Evolutionary conservation across 495 filamentous ascomycete genomes (phyloP), one percentile per base, ranked within the genome.

Genomic region (Cryomyces antarcticus): DNA sequence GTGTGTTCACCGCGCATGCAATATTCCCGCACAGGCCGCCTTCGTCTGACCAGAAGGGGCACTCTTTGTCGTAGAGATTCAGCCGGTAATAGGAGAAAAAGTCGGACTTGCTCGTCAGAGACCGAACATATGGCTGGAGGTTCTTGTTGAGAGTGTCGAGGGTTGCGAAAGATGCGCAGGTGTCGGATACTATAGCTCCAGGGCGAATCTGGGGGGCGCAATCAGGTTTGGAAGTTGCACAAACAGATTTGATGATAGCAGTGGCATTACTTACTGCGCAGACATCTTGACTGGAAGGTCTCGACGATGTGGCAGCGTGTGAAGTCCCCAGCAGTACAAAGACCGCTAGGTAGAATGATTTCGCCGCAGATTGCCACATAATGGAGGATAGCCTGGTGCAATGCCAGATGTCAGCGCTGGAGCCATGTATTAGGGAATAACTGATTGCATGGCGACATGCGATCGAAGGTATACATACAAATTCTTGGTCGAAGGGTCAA

Each of bases 61-160:
- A 97, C 63, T 71, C 75, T 61, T 87, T 89, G 54, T 92, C 79
- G 57, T 82, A 97, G n/a, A 97, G 73, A 59, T 95, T 95, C 17
- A 97, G 64, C 28, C 89, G 81, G 61, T 96, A 97, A 57, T 96
- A 84, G 43, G 86, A 80, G 60, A 97, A 97, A 68, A 94, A 97
- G 59, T 97, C 89, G 52, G 88, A 92, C 40, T 80, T 75, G 57
- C 74, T 73, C 0, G 82, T 89, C 35, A 97, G 68, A 4, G 79
- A 74, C 53, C 81, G 69, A 39, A 97, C 62, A n/a, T 75, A 72
- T n/a, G 84, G 77, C 52, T 76, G 76, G 39, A 96, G 68, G 40
- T 73, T 69, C 45, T 70, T 62, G 58, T 96, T 97, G 6, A 96
- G 67, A 17, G 63, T 57, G 52, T 97, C 85, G 61, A 97, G 78